Conservation (phyloP, 2,329 filamentous ascomycete genomes). For the Ceratocystis diversiconidia region DNA sequence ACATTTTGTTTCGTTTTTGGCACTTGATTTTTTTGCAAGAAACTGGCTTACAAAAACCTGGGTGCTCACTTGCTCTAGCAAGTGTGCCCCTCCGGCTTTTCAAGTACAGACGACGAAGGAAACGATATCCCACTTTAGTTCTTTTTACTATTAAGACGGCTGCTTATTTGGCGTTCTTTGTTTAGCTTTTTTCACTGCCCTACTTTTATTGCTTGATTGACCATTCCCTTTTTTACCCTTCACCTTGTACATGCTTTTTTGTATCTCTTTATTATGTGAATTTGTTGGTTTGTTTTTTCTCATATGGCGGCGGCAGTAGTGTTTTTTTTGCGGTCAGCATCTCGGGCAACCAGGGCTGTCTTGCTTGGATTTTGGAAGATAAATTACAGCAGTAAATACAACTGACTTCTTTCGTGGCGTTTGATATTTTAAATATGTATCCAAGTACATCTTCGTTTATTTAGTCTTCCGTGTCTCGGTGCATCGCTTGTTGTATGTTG, state of each 20-base stretch:
- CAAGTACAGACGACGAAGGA: not conserved
- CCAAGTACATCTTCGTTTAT: too few relatives aligned
- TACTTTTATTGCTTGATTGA: not conserved
- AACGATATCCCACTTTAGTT: conserved; percentile 5
- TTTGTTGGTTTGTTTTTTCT: not conserved
- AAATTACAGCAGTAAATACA: not conserved
- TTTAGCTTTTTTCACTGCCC: not conserved
- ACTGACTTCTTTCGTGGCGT: not conserved
- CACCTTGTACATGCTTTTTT: not conserved
- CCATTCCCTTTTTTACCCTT: not conserved
- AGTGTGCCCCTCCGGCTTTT: not conserved
- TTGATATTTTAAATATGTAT: too few relatives aligned
- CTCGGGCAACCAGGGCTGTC: not conserved
- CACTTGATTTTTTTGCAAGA: not conserved
- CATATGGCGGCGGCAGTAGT: not conserved
- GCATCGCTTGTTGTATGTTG: too few relatives aligned
- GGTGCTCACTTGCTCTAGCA: not conserved
- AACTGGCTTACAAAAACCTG: not conserved
- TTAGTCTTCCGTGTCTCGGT: too few relatives aligned
- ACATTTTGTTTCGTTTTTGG: not conserved
- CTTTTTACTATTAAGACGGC: not conserved
- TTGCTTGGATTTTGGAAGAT: not conserved
- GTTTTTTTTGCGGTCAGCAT: not conserved
- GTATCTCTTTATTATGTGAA: not conserved
- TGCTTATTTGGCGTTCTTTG: conserved; percentile 2